Evolutionary conservation across 2,329 filamentous ascomycete species (phyloP).

Genomic region (Triangularia setosa): DNA sequence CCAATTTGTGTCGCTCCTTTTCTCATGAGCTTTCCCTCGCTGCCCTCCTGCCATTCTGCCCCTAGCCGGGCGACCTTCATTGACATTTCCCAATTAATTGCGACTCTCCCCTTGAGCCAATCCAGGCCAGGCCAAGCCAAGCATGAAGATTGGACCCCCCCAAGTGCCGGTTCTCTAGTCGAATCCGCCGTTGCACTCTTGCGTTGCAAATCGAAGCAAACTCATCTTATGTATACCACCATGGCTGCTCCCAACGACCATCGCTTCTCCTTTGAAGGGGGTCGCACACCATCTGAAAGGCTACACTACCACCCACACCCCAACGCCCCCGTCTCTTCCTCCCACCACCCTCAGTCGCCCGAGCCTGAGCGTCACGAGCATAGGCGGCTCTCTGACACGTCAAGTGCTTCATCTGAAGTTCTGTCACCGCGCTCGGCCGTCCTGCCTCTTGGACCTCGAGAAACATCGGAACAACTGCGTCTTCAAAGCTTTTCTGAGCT

Average conservation of each 20-base stretch:
- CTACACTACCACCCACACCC: no score
- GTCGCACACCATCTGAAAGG: neutral
- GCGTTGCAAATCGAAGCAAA: conserved; percentile 4
- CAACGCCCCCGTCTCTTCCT: neutral
- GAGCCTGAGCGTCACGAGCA: neutral
- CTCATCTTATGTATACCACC: conserved; percentile 18
- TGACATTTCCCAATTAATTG: conserved; percentile 7
- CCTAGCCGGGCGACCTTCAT: neutral
- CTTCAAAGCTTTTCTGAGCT: no score
- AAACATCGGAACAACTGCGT: conserved; percentile 28
- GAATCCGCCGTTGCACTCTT: conserved; percentile 1
- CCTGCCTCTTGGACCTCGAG: conserved; percentile 14
- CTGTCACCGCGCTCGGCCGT: conserved; percentile 16
- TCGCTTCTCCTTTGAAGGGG: neutral
- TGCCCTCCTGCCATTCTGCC: conserved; percentile 11
- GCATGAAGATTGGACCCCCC: conserved; percentile 10
- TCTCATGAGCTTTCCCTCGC: conserved; percentile 6
- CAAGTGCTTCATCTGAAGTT: conserved; percentile 24
- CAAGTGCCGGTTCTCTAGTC: conserved; percentile 16
- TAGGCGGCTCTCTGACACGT: conserved; percentile 22
- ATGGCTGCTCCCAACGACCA: conserved; percentile 21
- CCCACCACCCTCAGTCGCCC: neutral
- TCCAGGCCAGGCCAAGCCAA: conserved; percentile 15
- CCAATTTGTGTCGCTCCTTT: conserved; percentile 7
- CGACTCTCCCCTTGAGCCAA: conserved; percentile 16